These are phyloP conservation scores for Rhododendron simsii DNA, from an alignment of 148 eudicot species.

Conservation along the genomic window DNA sequence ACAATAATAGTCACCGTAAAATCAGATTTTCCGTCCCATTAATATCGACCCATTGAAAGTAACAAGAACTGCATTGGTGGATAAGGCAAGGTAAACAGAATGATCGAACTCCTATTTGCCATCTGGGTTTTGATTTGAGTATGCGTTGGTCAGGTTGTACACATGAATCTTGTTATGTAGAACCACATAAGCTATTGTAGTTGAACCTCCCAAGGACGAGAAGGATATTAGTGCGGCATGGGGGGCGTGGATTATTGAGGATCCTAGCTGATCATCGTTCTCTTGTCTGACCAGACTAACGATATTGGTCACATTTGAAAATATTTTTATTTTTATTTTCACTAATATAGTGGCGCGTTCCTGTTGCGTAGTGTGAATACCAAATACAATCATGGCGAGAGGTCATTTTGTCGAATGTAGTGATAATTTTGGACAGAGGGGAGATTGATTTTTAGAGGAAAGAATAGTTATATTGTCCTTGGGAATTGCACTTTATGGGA, in stretches of 20 bases:
- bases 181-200: no score
- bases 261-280: no score
- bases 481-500: no score
- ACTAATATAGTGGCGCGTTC: background rate
- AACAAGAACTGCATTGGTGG: constrained; percentile 30
- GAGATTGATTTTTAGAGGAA: no score
- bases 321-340: background rate
- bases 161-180: background rate
- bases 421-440: background rate
- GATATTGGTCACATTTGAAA: background rate
- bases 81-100: constrained; percentile 63
- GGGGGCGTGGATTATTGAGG: no score
- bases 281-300: no score
- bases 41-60: constrained; percentile 54
- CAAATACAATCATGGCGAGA: no score
- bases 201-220: no score
- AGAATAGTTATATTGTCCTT: no score
- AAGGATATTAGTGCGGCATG: constrained; percentile 15
- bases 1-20: no score
- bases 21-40: no score
- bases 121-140: background rate
- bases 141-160: background rate
- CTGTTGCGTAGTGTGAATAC: background rate
- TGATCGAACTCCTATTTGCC: background rate
- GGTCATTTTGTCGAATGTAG: background rate